Conservation (phyloP, 768 basidiomycete genomes). For the Mycena maculata region DNA sequence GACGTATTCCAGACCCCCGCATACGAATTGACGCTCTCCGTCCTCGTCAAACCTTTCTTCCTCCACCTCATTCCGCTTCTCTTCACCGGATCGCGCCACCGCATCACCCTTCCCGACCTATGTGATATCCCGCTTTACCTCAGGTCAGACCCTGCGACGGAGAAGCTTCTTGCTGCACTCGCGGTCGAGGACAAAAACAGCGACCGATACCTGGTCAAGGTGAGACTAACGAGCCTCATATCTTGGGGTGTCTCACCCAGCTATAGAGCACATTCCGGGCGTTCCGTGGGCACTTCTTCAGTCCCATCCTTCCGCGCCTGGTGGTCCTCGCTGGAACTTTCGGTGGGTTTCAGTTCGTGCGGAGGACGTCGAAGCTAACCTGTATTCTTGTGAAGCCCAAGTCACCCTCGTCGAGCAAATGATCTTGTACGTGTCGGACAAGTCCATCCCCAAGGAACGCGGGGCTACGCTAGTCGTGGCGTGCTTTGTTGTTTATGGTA, state of each 20-base stretch:
- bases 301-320: constrained; percentile 15
- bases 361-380: neutral
- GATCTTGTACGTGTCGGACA: constrained; percentile 21
- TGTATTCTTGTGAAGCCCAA: constrained; percentile 10
- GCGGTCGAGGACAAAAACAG: constrained; percentile 16
- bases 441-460: constrained; percentile 20
- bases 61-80: constrained; percentile 8
- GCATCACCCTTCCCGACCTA: constrained; percentile 19
- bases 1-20: constrained; percentile 6
- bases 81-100: constrained; percentile 2
- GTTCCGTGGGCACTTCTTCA: constrained; percentile 14
- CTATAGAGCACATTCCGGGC: constrained; percentile 20
- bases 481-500: constrained; percentile 13
- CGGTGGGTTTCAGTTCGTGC: constrained; percentile 1
- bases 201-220: constrained; percentile 12
- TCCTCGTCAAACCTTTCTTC: constrained; percentile 18
- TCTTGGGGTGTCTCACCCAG: neutral
- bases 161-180: constrained; percentile 16
- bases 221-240: constrained; percentile 1
- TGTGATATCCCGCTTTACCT: constrained; percentile 17
- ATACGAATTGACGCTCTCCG: constrained; percentile 27
- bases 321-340: constrained; percentile 10
- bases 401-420: constrained; percentile 19
- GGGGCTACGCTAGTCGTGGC: constrained; percentile 4
- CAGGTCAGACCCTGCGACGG: constrained; percentile 20